Conservation (phyloP, 202 grass and related monocot species). For the Panicum virgatum region DNA sequence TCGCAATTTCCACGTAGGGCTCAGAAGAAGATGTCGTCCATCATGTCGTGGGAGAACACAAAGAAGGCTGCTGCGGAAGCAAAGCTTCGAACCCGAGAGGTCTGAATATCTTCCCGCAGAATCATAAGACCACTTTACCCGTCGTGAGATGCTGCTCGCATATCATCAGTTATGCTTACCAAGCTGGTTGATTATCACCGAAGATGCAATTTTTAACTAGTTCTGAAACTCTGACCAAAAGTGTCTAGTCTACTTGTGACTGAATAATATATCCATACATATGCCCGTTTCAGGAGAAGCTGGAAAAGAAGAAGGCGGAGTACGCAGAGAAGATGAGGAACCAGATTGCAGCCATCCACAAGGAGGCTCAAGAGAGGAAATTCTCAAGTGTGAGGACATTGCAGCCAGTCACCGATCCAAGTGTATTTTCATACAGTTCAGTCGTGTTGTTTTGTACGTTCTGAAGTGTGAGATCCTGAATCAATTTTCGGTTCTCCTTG, state of each 20-base stretch:
- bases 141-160: background rate
- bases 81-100: conserved; percentile 55
- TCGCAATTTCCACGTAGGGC: conserved; percentile 33
- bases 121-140: too few relatives aligned
- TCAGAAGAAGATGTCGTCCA: conserved; percentile 54
- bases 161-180: background rate
- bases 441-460: background rate
- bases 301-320: conserved; percentile 50
- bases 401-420: conserved; percentile 22
- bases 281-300: conserved; percentile 35
- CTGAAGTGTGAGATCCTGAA: background rate
- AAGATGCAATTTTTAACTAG: background rate
- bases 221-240: background rate
- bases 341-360: conserved; percentile 41
- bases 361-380: conserved; percentile 45
- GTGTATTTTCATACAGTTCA: background rate
- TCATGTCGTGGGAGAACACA: conserved; percentile 64
- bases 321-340: conserved; percentile 53
- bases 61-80: conserved; percentile 51
- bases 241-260: background rate
- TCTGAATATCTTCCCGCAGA: background rate
- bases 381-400: conserved; percentile 35
- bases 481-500: background rate
- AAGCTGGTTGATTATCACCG: background rate
- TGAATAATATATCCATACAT: background rate